A percentile compares a stretch with the other conserved stretches of the same genome.
phyloP scores from a whole-genome alignment of 805 yeast species.

The Kodamaea kakaduensis region DNA sequence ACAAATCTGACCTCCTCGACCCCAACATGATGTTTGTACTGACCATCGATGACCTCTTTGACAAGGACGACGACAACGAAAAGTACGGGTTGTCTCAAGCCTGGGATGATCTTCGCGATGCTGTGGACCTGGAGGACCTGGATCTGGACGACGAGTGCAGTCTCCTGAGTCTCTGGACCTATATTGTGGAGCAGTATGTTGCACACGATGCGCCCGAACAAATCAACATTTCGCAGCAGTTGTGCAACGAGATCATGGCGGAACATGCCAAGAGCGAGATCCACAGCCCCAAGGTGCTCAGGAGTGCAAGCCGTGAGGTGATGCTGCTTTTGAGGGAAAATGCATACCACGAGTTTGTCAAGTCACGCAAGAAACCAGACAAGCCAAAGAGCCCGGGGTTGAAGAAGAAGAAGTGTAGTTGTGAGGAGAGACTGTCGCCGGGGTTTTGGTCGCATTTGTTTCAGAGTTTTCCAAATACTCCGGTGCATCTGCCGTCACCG shows the following conservation, averaged over 20 bases:
- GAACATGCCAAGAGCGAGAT: conserved; percentile 14
- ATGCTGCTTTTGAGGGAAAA: conserved; percentile 33
- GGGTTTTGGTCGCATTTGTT: conserved; percentile 15
- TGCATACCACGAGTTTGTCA: conserved; percentile 20
- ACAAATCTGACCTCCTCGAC: conserved; percentile 12
- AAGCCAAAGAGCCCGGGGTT: too few relatives aligned
- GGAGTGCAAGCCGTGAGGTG: conserved; percentile 29
- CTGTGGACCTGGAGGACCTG: conserved; percentile 9
- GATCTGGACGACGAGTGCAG: conserved; percentile 4
- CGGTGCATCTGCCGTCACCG: conserved; percentile 5
- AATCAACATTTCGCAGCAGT: conserved; percentile 44
- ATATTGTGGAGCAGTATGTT: conserved; percentile 40
- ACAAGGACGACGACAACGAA: conserved; percentile 27
- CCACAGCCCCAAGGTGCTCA: conserved; percentile 25
- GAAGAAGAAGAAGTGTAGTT: conserved; percentile 10
- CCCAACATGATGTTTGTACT: conserved; percentile 1
- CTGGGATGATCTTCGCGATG: conserved; percentile 20
- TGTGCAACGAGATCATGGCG: conserved; percentile 24
- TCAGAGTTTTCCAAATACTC: conserved; percentile 9
- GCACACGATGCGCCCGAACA: conserved; percentile 42
- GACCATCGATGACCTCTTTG: conserved; percentile 25
- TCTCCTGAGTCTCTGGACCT: conserved; percentile 28
- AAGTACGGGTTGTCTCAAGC: conserved; percentile 41
- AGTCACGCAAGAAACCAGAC: not conserved
- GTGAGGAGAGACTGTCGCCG: conserved; percentile 15